phyloP scores from a whole-genome alignment of 768 basidiomycete species.

The Lentinula sp. region DNA sequence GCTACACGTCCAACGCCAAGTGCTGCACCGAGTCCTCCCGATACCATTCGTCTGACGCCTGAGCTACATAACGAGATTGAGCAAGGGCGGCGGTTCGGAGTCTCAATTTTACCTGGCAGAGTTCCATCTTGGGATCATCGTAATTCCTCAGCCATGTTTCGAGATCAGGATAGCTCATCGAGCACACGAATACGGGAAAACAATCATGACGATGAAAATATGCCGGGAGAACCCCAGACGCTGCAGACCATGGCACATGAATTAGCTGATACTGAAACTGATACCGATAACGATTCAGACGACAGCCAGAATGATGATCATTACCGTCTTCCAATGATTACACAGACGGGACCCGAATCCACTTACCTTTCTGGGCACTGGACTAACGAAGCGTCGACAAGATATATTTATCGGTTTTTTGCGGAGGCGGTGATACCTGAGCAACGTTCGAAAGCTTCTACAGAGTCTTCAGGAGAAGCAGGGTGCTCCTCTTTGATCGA shows the following conservation, averaged over 20 bases:
- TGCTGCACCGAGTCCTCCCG: background rate
- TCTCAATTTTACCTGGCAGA: background rate
- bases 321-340: constrained; percentile 3
- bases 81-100: background rate
- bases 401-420: background rate
- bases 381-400: background rate
- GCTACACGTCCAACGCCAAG: background rate
- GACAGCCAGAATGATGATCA: constrained; percentile 1
- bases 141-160: background rate
- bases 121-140: background rate
- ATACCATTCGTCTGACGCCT: background rate
- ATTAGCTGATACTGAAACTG: background rate
- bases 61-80: background rate
- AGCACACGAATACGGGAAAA: background rate
- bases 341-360: background rate
- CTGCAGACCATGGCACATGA: no score
- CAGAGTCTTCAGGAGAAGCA: background rate
- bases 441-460: background rate
- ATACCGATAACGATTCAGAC: background rate
- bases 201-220: background rate
- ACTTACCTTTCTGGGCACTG: background rate
- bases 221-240: background rate
- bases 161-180: background rate
- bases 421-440: constrained; percentile 1
- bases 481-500: background rate